Percentiles rank a stretch among this genome's conserved stretches.
Conservation (phyloP, 352 stramenopile genomes). For the Phytophthora ohioensis region DNA sequence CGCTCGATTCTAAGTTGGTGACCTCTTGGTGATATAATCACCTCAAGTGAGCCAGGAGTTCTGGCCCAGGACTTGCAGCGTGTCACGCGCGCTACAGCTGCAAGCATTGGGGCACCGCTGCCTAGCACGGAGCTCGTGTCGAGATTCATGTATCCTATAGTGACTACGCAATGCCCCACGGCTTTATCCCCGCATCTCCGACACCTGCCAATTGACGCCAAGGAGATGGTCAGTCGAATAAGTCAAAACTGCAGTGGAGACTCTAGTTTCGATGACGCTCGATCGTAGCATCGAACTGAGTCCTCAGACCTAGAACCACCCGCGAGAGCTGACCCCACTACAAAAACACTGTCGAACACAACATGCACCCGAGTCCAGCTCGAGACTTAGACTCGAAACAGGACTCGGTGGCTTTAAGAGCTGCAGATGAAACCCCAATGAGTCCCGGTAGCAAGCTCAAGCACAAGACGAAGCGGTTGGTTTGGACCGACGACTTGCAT, state of each 20-base stretch:
- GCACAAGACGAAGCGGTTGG: conserved; percentile 21
- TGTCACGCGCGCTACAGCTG: not conserved
- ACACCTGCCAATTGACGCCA: not conserved
- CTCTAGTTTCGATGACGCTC: conserved; percentile 5
- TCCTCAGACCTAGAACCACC: not conserved
- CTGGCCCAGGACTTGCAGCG: too few species aligned
- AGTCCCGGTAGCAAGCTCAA: conserved; percentile 14
- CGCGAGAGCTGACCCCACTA: conserved; percentile 1
- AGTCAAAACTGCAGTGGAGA: conserved; percentile 5
- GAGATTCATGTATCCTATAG: conserved; percentile 17
- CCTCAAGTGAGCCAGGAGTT: too few species aligned
- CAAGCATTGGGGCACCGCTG: conserved; percentile 8
- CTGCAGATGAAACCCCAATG: not conserved
- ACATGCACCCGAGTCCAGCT: conserved; percentile 7
- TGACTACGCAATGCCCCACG: conserved; percentile 11
- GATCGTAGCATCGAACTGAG: conserved; percentile 9
- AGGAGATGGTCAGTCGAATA: not conserved
- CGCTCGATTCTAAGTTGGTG: too few species aligned
- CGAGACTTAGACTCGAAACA: not conserved
- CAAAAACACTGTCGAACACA: not conserved
- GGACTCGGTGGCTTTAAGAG: not conserved
- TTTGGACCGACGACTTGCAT: conserved; percentile 36
- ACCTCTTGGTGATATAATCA: too few species aligned
- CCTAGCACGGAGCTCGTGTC: not conserved
- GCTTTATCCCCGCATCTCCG: conserved; percentile 8